Conservation (phyloP, 2,329 filamentous ascomycete species). For the Lachnellula willkommii region DNA sequence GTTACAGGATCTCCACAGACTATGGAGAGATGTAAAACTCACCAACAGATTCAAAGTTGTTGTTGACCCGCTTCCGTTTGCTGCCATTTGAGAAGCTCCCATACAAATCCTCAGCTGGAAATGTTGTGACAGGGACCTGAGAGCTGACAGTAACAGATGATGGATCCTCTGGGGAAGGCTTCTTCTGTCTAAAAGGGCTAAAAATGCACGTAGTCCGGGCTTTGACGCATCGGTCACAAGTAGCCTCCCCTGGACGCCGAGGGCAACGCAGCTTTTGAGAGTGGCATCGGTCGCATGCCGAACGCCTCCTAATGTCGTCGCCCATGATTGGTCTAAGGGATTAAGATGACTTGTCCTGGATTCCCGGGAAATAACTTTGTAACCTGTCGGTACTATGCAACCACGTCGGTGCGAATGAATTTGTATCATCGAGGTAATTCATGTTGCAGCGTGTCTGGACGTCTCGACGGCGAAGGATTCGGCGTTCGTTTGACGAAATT, state of each 20-base stretch:
- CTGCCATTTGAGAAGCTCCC: neutral
- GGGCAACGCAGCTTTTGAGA: slow-evolving; percentile 44
- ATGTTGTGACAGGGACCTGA: neutral
- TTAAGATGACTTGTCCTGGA: too few species aligned
- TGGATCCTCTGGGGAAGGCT: slow-evolving; percentile 2
- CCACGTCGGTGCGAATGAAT: too few species aligned
- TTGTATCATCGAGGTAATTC: too few species aligned
- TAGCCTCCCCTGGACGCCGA: slow-evolving; percentile 33
- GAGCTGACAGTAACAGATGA: neutral
- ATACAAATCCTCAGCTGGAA: too few species aligned
- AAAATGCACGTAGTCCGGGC: slow-evolving; percentile 39
- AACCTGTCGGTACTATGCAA: too few species aligned
- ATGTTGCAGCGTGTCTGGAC: too few species aligned
- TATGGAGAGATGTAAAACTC: neutral
- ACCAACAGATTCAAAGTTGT: neutral
- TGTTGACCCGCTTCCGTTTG: neutral
- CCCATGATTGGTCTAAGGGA: slow-evolving; percentile 6
- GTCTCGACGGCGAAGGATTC: too few species aligned
- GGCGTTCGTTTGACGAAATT: too few species aligned
- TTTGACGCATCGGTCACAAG: slow-evolving; percentile 40
- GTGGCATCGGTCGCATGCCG: slow-evolving; percentile 42
- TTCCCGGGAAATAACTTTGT: too few species aligned
- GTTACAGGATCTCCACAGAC: neutral
- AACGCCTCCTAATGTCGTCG: slow-evolving; percentile 19
- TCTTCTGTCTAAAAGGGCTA: slow-evolving; percentile 35